Base-by-base conservation (phyloP, 2,329 filamentous ascomycete genomes). In the Zalaria obscura region DNA sequence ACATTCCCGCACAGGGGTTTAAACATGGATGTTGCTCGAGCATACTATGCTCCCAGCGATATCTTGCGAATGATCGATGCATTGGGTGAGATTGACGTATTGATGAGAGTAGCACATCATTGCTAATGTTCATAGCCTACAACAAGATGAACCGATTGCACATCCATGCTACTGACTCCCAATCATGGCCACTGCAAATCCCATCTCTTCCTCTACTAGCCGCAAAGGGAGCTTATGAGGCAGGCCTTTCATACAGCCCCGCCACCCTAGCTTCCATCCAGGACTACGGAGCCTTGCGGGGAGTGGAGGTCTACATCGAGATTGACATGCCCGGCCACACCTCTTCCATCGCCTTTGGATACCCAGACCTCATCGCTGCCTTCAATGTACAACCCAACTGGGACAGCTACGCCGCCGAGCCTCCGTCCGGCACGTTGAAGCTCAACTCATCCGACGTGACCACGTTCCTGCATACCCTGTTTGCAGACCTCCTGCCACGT, bases 101-200 rank as follows among this genome's bases (percentile, higher is more conserved):
- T 18, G 18, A 18, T 18, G 18, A 18, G 18, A 18, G 18, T 18
- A 18, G 18, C 18, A 18, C 18, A 18, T 18, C 18, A 18, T 18
- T 18, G 18, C 18, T 18, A 65, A 80, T 2, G 18, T 18, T 18
- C 18, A 18, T 18, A 18, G 67, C 81, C 1, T 86, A 77, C 72
- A 85, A 79, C 65, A 91, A 93, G 65, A 73, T 91, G 68, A 91
- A 91, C 62, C 71, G 78, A 4, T 69, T 93, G 42, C 85, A 91
- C 60, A 66, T 89, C 41, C 85, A 93, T 64, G 70, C 80, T 43
- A 91, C 83, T 4, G 85, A 93, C 59, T 78, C 80, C 10, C 85
- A 93, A 60, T 83, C 83, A 3, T 93, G 85, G 81, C 86, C 86
- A 0, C 67, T 93, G 25, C 83, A 86, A 50, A 79, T 93, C 39